phyloP scores from a whole-genome alignment of 345 rosid genomes.

The Gossypium bickii region DNA sequence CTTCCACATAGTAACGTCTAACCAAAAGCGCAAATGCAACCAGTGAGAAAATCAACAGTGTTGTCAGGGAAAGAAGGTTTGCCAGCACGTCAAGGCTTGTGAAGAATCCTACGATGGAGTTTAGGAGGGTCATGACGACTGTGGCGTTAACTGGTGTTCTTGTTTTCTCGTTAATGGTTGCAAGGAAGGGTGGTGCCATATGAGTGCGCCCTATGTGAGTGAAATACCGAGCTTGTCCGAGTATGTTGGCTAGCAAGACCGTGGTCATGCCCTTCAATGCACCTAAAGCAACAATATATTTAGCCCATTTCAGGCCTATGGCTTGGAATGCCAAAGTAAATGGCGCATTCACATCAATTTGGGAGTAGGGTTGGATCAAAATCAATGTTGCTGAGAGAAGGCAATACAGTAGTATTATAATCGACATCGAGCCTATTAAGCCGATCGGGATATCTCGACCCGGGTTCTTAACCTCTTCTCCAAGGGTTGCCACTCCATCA shows the following conservation, averaged over 20 bases:
- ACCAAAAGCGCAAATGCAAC: constrained; percentile 56
- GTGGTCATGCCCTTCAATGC: constrained; percentile 73
- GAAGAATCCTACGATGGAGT: constrained; percentile 48
- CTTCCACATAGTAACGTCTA: constrained; percentile 48
- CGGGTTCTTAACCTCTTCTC: constrained; percentile 64
- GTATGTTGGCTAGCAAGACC: constrained; percentile 40
- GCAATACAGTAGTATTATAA: constrained; percentile 39
- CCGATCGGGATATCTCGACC: constrained; percentile 61
- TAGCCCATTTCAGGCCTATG: constrained; percentile 56
- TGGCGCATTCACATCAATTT: constrained; percentile 53
- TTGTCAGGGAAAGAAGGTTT: constrained; percentile 55
- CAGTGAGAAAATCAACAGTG: constrained; percentile 49
- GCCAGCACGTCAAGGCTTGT: constrained; percentile 48
- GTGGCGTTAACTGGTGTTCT: constrained; percentile 60
- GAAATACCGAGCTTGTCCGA: constrained; percentile 62
- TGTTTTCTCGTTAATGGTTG: constrained; percentile 40
- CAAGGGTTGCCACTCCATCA: constrained; percentile 57
- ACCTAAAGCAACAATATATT: constrained; percentile 57
- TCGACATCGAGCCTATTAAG: constrained; percentile 53
- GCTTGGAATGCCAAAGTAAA: constrained; percentile 51
- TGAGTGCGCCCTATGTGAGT: constrained; percentile 67
- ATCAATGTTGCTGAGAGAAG: constrained; percentile 39
- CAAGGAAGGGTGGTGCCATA: constrained; percentile 58
- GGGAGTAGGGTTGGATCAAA: constrained; percentile 47
- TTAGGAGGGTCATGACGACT: constrained; percentile 41